Evolutionary conservation across 2,329 filamentous ascomycete genomes (phyloP), one percentile per base, ranked within the genome.

Genomic region (Chaetomium sp.): DNA sequence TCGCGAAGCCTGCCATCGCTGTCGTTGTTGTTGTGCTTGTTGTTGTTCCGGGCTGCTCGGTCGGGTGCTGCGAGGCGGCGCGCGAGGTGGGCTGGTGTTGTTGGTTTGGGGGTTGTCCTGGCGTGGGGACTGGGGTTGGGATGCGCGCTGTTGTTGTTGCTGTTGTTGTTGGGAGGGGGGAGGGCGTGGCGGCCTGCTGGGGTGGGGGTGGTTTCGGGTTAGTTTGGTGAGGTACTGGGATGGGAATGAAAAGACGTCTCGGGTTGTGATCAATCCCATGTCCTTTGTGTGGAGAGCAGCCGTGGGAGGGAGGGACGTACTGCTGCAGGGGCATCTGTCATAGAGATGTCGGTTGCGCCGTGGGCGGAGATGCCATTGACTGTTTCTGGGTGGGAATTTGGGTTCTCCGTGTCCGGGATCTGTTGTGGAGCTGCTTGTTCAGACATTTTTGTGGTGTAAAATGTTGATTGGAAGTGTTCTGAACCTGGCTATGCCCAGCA

Each of bases 1-100:
- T 83, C n/a, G 80, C 42, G 85, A 87, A 67, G 49, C 67, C 64
- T 10, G 64, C 16, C 27, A 49, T 35, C 23, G 53, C 21, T 50
- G 57, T 13, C 38, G 50, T 10, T 2, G 47, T 29, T n/a, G 60
- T 42, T 21, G 21, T 31, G 1, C 29, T 50, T 2, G 57, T 31
- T 1, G 45, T 21, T 3, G 33, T 27, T n/a, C 35, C 7, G 42
- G 19, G 63, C 12, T 10, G 53, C 49, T 58, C 49, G n/a, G 38
- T 16, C 19, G 50, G 60, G 31, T 58, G 63, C 21, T 31, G 38
- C 12, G 57, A 60, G 23, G 51, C 45, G 27, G 62, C 57, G 45
- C 62, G 62, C 9, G 51, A 64, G 4, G 51, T 49, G 33, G 47
- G 47, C n/a, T 47, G 31, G 35, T 23, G 58, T 42, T 54, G 53